phyloP scores from a whole-genome alignment of 805 yeast genomes.

The Zygotorulaspora danielsina region DNA sequence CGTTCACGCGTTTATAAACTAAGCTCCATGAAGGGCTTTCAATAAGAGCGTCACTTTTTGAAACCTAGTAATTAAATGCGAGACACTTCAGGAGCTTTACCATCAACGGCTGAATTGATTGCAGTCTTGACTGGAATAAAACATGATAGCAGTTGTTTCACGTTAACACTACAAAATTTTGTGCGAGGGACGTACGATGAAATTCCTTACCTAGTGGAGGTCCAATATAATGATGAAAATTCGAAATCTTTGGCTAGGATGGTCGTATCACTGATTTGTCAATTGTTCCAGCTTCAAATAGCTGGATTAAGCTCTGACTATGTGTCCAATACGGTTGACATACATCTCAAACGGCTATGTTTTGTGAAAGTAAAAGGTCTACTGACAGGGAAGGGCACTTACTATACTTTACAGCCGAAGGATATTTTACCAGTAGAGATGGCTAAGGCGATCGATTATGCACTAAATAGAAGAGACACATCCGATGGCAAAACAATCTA shows the following conservation, averaged over 20 bases:
- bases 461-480: neutral
- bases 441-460: constrained; percentile 7
- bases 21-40: too few relatives aligned
- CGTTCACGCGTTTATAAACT: neutral
- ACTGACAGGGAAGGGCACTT: constrained; percentile 7
- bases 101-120: constrained; percentile 17
- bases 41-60: too few relatives aligned
- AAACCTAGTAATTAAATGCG: neutral
- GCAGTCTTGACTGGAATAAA: constrained; percentile 21
- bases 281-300: constrained; percentile 17
- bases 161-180: constrained; percentile 21
- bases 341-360: constrained; percentile 20
- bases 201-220: constrained; percentile 15
- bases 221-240: constrained; percentile 14
- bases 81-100: neutral
- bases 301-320: constrained; percentile 12
- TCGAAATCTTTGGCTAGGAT: constrained; percentile 19
- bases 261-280: constrained; percentile 21
- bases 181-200: constrained; percentile 10
- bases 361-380: constrained; percentile 21
- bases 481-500: constrained; percentile 6
- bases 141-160: constrained; percentile 12
- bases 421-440: constrained; percentile 16
- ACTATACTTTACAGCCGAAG: constrained; percentile 13
- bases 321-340: constrained; percentile 12